Evolutionary conservation across 768 basidiomycete species (phyloP), one percentile per base, ranked within the genome.

Genomic region (Scleroderma citrinum): DNA sequence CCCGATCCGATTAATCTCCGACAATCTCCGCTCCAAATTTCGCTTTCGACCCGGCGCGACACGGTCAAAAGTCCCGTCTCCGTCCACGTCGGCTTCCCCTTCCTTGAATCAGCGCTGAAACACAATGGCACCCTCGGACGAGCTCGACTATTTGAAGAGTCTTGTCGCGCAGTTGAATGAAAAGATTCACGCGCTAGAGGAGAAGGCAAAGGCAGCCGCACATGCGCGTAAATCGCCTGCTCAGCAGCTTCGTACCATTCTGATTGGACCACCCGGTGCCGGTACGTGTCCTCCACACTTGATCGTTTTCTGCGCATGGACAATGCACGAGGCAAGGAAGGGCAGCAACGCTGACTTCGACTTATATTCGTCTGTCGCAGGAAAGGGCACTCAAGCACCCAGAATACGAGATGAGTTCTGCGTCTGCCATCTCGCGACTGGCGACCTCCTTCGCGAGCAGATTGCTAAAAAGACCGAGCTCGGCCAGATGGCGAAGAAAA

Each of bases 311-410:
- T 23, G 29, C 31, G 13, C 12, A 20, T 1, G 17, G 14, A 17
- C 23, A 23, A 21, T 44, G 46, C 12, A 19, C 43, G 7, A 32
- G 17, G 7, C 5, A 20, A 44, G 12, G 41, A 17, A 8, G 8
- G 17, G n/a, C 6, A 24, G 17, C 17, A 26, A 16, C 13, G 19
- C 29, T 31, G 36, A 24, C 26, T 21, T 19, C 11, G 21, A 19
- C 12, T 23, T 41, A 10, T 40, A 1, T 24, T 12, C 14, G 16
- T 24, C 49, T 56, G 29, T 29, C 49, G 24, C 63, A 96, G 95
- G 95, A 57, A 99, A 99, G 77, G 96, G 96, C 23, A 99, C 96
- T 3, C 96, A 99, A 69, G 96, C 93, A 0, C 95, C 96, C 5
- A 80, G 76, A 65, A 93, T 99, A 73, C 83, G 85, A 46, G 84